These are phyloP conservation scores for Digitaria exilis DNA, from an alignment of 202 grass and related monocot genomes.

Conservation along the genomic window DNA sequence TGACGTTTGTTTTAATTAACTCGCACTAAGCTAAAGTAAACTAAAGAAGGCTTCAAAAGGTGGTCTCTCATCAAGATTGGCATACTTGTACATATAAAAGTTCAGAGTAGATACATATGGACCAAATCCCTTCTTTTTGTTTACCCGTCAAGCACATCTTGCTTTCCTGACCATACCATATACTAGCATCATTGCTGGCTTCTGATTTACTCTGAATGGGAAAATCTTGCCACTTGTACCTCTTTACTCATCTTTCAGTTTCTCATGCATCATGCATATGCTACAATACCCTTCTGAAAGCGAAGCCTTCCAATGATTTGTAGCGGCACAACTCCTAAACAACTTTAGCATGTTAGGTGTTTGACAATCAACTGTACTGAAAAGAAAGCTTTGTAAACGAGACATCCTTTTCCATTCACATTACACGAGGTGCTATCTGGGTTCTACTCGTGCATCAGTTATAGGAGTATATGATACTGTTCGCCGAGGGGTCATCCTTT, in stretches of 20 bases:
- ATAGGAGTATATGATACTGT: not conserved
- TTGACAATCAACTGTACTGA: slow-evolving; percentile 28
- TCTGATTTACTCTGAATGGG: not conserved
- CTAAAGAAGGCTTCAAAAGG: slow-evolving; percentile 37
- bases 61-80: slow-evolving; percentile 2
- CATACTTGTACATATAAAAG: slow-evolving; percentile 1
- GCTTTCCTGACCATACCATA: not conserved
- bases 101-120: slow-evolving; percentile 1
- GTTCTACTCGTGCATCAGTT: not conserved
- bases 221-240: not conserved
- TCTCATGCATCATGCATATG: slow-evolving; percentile 30
- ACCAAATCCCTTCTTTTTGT: slow-evolving; percentile 12
- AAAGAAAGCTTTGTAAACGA: slow-evolving; percentile 1
- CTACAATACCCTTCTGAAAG: slow-evolving; percentile 31
- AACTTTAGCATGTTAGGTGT: slow-evolving; percentile 34
- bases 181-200: not conserved
- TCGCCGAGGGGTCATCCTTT: no score
- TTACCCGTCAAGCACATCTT: not conserved
- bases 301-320: slow-evolving; percentile 34
- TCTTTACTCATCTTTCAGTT: slow-evolving; percentile 1
- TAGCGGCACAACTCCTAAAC: not conserved
- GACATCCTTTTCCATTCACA: slow-evolving; percentile 13
- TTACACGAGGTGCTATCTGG: not conserved
- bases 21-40: slow-evolving; percentile 42
- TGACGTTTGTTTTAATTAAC: slow-evolving; percentile 33